Evolutionary conservation across 441 rosid species (phyloP), one percentile per base, ranked within the genome.

Genomic region (Erysimum pusillum): DNA sequence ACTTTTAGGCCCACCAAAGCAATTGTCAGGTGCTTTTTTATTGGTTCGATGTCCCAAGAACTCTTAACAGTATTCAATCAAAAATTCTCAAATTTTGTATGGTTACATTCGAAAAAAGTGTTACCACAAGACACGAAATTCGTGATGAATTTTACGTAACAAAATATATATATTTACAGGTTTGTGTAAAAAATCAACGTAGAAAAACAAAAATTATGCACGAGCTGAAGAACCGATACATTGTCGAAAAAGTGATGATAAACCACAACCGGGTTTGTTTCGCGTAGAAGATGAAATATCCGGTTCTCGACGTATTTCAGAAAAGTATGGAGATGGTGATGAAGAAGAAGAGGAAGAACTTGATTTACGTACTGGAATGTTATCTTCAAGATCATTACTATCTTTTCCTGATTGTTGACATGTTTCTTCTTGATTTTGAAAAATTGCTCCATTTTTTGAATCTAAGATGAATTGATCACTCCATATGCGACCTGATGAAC

Each of bases 401-500:
- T n/a, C 32, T 9, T 10, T 58, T 17, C 18, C 13, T 2, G 35
- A 22, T 42, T 54, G 71, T 42, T 41, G 69, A 17, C 4, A 2
- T 28, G n/a, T 13, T 20, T 68, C 42, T 11, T 62, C 64, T 62
- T 69, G 42, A 3, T 12, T 35, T 68, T 60, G 74, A 67, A 39
- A 4, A 31, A 9, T 51, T 7, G 60, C 5, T 42, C 34, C 65
- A 35, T 18, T 57, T 35, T 7, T 68, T 42, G 11, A 18, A 61
- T 52, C 36, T 51, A 36, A 44, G 15, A n/a, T 5, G 28, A 28
- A 54, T 36, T 70, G 71, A 63, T 76, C 71, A 45, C 41, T 58
- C 80, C 80, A 76, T 45, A 13, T 70, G 0, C 31, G 77, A 44
- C 71, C 80, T 5, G 75, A 76, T 44, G 80, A 76, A 44, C 75